Evolutionary conservation across 192 early-diverging fungal genomes (phyloP), one percentile per base, ranked within the genome.

Genomic region (Backusella australiensis): DNA sequence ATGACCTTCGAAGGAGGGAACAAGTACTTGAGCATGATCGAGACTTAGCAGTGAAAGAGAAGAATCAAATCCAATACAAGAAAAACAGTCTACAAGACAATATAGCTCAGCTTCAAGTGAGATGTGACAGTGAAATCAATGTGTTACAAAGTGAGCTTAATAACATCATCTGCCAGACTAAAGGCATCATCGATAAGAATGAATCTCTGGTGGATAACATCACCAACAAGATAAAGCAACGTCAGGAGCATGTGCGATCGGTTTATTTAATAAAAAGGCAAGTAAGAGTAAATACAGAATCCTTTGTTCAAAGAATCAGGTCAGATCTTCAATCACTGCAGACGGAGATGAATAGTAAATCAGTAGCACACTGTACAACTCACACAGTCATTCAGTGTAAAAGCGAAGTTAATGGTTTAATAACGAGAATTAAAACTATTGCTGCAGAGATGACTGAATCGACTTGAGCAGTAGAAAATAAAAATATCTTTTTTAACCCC

Each of bases 1-100:
- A 81, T 34, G 80, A 74, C 0, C 42, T 81, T 21, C 42, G 67
- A 34, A 73, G 56, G 21, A 68, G 70, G 21, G 71, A 81, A 21
- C 44, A 75, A 49, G 69, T 71, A 11, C 29, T 81, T 1, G 63
- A 56, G 9, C 69, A 72, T 21, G 80, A 74, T 19, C 56, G 76
- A 29, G 73, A 75, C 29, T 9, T 21, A 11, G 73, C 78, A 1
- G 73, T 75, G 6, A 65, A 52, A 67, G 76, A 73, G 15, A 81
- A 74, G 36, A 49, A 78, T 11, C 59, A 75, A 21, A 66, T 77
- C 34, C 65, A 76, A 36, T 76, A 70, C 41, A 73, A 81, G 39
- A 42, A 71, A 49, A 53, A 75, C 14, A 46, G 67, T 8, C 42
- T 78, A 19, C 67, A 68, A 12, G 72, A 71, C 14, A 67, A 65